Conservation (phyloP, 345 rosid species). For the Clarkia xantiana region DNA sequence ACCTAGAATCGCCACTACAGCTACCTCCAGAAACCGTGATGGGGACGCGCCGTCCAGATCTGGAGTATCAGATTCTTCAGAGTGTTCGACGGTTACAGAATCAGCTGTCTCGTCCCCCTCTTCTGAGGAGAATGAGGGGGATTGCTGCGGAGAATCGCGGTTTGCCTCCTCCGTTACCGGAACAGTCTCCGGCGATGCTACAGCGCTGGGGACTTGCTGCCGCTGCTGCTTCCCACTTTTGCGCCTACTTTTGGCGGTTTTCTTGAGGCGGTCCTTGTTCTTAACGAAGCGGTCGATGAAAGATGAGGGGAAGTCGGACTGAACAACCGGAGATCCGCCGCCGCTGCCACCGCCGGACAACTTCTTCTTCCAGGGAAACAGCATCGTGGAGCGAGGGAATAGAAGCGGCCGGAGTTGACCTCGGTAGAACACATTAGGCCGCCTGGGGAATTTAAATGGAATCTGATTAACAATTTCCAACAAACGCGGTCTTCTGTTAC, state of each 20-base stretch:
- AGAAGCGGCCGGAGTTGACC: too few relatives aligned
- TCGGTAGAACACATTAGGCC: too few relatives aligned
- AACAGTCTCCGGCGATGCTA: constrained; percentile 7
- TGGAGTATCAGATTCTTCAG: not conserved
- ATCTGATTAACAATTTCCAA: too few relatives aligned
- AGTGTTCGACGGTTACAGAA: not conserved
- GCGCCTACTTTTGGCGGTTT: constrained; percentile 23
- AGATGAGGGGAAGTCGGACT: constrained; percentile 88
- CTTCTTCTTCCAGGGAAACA: constrained; percentile 76
- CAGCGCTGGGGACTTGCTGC: constrained; percentile 13
- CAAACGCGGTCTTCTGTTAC: too few relatives aligned
- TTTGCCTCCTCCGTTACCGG: constrained; percentile 1
- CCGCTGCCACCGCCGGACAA: constrained; percentile 18
- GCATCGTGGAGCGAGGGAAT: constrained; percentile 22
- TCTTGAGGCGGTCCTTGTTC: constrained; percentile 59
- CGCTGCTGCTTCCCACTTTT: constrained; percentile 5
- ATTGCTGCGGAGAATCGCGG: too few relatives aligned
- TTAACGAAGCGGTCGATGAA: constrained; percentile 67
- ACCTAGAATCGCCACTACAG: constrained; percentile 10
- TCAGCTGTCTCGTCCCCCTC: too few relatives aligned
- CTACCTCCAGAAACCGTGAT: not conserved
- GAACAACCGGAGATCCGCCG: constrained; percentile 57
- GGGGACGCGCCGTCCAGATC: not conserved
- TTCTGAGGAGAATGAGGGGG: too few relatives aligned
- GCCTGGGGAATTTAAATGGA: too few relatives aligned